Percentiles rank a stretch among this genome's conserved stretches.
Conservation (phyloP, 176 grass and related monocot genomes). For the Aechmea fasciata region DNA sequence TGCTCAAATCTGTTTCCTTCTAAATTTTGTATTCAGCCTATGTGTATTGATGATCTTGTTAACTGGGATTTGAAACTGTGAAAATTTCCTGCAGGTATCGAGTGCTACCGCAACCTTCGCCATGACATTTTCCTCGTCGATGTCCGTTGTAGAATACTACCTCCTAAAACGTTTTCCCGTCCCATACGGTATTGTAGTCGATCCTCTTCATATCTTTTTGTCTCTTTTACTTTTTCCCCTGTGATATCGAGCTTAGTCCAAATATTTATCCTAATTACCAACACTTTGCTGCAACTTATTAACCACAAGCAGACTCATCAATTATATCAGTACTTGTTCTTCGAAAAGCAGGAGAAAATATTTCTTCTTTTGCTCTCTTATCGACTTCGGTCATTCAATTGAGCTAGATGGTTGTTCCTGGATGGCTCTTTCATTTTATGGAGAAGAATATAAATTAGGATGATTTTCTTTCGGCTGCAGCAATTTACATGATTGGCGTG, state of each 20-base stretch:
- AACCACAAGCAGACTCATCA: too few relatives aligned
- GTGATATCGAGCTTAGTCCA: background rate
- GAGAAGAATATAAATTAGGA: background rate
- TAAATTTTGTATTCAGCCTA: too few relatives aligned
- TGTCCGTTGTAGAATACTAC: conserved; percentile 71
- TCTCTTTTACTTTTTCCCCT: background rate
- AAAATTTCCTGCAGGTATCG: conserved; percentile 33
- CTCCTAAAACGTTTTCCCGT: conserved; percentile 57
- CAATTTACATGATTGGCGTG: conserved; percentile 44
- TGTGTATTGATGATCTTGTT: too few relatives aligned
- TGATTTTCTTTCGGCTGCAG: conserved; percentile 28
- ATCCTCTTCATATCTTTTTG: background rate
- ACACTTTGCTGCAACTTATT: too few relatives aligned
- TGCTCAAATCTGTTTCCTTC: too few relatives aligned
- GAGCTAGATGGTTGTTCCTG: background rate
- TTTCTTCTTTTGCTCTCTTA: too few relatives aligned
- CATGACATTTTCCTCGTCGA: conserved; percentile 88
- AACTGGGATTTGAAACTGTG: too few relatives aligned
- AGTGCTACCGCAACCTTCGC: conserved; percentile 81
- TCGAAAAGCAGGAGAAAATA: too few relatives aligned
- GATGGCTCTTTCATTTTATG: background rate
- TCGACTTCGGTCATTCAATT: background rate
- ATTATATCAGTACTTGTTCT: too few relatives aligned
- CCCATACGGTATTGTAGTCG: conserved; percentile 38
- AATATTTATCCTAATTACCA: background rate